Conservation (phyloP, 169 alveolate species). For the Eimeria sp. region DNA sequence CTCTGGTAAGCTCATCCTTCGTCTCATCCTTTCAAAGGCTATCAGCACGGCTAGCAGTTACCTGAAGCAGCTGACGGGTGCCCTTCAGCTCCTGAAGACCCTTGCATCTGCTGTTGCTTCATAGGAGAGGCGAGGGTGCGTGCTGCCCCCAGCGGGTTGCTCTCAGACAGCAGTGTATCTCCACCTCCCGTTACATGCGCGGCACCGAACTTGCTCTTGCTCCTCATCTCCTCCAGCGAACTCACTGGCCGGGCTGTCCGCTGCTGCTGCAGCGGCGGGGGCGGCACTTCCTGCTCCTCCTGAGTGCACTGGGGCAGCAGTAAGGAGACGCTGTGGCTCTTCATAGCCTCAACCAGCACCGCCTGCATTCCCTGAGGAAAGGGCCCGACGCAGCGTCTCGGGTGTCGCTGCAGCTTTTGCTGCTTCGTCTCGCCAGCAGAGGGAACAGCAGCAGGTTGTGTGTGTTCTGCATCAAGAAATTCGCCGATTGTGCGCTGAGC, state of each 20-base stretch:
- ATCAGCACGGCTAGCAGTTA: background rate
- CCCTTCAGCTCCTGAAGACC: background rate
- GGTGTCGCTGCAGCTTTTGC: background rate
- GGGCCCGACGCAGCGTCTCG: constrained; percentile 54
- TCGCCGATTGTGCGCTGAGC: constrained; percentile 17
- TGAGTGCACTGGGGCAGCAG: constrained; percentile 68
- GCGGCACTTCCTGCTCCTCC: constrained; percentile 34
- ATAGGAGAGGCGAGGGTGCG: constrained; percentile 59
- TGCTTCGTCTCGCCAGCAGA: background rate
- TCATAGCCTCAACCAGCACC: constrained; percentile 73
- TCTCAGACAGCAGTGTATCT: constrained; percentile 15
- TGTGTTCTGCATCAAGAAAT: constrained; percentile 40
- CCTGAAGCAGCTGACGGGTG: background rate
- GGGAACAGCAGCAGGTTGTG: background rate
- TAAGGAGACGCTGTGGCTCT: constrained; percentile 74
- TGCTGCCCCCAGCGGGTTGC: background rate
- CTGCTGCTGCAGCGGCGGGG: constrained; percentile 54
- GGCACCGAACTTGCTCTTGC: background rate
- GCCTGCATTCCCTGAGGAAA: constrained; percentile 83
- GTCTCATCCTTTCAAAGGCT: no score
- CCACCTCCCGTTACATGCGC: constrained; percentile 25
- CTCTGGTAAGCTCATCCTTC: no score
- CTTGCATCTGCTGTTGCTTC: constrained; percentile 23
- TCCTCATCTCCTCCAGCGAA: constrained; percentile 47
- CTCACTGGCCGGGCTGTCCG: constrained; percentile 14